Evolutionary conservation across 345 rosid species (phyloP).

Genomic region (Garcia nutans): DNA sequence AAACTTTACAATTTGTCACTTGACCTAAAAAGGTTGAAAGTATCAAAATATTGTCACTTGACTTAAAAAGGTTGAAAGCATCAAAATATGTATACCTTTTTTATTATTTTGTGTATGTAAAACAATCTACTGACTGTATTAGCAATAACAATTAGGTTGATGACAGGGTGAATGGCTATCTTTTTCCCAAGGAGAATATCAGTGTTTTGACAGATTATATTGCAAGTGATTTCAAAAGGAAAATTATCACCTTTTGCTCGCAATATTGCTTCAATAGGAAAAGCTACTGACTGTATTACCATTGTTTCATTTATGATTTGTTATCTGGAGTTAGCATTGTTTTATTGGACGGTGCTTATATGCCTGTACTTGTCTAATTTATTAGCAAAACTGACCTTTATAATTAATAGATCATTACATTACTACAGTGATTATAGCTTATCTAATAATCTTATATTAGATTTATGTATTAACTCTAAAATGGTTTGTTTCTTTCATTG

Average conservation of each 20-base stretch:
- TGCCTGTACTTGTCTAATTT: too few species aligned
- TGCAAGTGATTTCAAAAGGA: slow-evolving; percentile 54
- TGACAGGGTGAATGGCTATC: slow-evolving; percentile 82
- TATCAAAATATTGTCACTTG: background rate
- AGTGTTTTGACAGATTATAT: slow-evolving; percentile 53
- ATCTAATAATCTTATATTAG: too few species aligned
- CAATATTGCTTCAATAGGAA: slow-evolving; percentile 60
- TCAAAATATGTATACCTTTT: background rate
- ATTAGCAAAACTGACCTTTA: too few species aligned
- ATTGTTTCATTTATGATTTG: too few species aligned
- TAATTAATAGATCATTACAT: too few species aligned
- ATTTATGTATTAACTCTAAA: too few species aligned
- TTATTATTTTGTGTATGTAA: slow-evolving; percentile 11
- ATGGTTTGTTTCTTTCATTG: too few species aligned
- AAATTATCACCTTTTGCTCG: slow-evolving; percentile 60
- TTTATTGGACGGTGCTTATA: too few species aligned
- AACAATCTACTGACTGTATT: slow-evolving; percentile 45
- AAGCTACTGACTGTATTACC: slow-evolving; percentile 29
- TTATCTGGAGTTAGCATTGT: too few species aligned
- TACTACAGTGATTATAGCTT: too few species aligned
- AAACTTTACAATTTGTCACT: too few species aligned
- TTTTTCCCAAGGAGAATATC: slow-evolving; percentile 75
- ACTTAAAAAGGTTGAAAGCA: too few species aligned
- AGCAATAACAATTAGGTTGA: slow-evolving; percentile 64
- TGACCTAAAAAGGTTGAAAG: background rate